Base-by-base conservation (phyloP, 1,284 basidiomycete species). In the Cryptococcus sp. region DNA sequence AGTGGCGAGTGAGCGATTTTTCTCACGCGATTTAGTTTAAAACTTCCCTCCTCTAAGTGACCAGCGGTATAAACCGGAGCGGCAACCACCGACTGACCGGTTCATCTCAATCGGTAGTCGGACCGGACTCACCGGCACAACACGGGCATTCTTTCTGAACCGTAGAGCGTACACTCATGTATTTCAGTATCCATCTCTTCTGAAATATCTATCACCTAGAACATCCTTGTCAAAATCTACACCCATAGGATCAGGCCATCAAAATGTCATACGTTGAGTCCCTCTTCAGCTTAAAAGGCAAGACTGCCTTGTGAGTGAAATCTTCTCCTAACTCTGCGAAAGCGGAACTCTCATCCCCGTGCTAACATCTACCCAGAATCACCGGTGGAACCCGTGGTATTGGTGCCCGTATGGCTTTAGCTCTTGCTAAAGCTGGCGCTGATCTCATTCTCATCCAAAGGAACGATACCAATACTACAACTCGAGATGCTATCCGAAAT, bases 381-480 rank as follows among this genome's bases (percentile, higher is more conserved):
- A 77, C 76, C 33, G 74, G 75, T 43, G 73, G 66, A n/a, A 76
- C 76, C 38, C 66, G 76, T 47, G 78, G 73, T 45, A 76, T 78
- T 58, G 76, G 74, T 35, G 65, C 72, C 30, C 61, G 64, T 37
- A 68, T 76, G 57, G 79, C 80, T 31, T 59, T 81, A 30, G 79
- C 80, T 0, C 76, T 81, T 10, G 76, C 79, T 34, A 76, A 80
- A 65, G 79, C 80, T 11, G 93, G 93, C 32, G 91, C 92, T 36
- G 81, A 85, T 56, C 78, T 96, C 65, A 86, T 89, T 71, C 83
- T 95, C 60, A 83, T 89, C 52, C 85, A 88, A 65, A 83, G 89
- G 58, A 73, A 75, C 60, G 60, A 78, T 36, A 64, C 81, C 44
- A 85, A 86, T 72, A 80, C 81, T 49, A 72, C 80, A 35, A 88